A percentile compares a stretch with the other conserved stretches of the same genome.
Evolutionary conservation across 2,329 filamentous ascomycete species (phyloP).

Genomic region (Fusarium sp.): DNA sequence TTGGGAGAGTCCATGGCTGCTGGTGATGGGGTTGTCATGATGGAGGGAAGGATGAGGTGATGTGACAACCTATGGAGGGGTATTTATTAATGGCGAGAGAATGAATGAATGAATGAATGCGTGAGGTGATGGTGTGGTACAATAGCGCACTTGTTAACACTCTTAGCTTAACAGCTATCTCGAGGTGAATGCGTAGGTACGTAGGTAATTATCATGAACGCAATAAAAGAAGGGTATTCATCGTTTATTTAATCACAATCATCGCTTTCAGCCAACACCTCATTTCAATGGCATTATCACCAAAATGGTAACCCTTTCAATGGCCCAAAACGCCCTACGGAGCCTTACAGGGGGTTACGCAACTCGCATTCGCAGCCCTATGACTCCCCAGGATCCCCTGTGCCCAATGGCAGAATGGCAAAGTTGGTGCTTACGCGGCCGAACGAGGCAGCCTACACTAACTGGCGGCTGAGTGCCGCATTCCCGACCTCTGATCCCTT

Average conservation of each 20-base stretch:
- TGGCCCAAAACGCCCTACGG: conserved; percentile 8
- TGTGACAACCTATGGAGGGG: conserved; percentile 6
- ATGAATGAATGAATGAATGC: neutral
- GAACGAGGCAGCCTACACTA: conserved; percentile 33
- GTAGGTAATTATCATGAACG: neutral
- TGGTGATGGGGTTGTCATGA: conserved; percentile 39
- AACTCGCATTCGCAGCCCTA: conserved; percentile 45
- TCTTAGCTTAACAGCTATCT: neutral
- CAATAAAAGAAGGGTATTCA: conserved; percentile 1
- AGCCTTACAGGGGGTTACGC: conserved; percentile 35
- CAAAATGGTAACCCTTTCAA: conserved; percentile 2
- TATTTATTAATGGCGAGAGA: conserved; percentile 2
- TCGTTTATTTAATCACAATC: conserved; percentile 26
- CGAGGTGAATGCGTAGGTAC: neutral
- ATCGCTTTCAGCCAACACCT: conserved; percentile 6
- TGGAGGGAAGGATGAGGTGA: conserved; percentile 8
- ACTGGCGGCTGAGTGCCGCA: conserved; percentile 18
- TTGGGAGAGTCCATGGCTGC: conserved; percentile 25
- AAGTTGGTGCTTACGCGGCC: conserved; percentile 42
- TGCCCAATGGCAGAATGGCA: conserved; percentile 39
- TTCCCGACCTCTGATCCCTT: conserved; percentile 3
- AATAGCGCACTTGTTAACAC: neutral
- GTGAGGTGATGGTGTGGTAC: conserved; percentile 7
- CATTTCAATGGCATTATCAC: neutral
- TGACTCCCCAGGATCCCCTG: conserved; percentile 35